A percentile compares a stretch with the other conserved stretches of the same genome.
Evolutionary conservation across 495 filamentous ascomycete genomes (phyloP).

Genomic region (Oleoguttula mirabilis): DNA sequence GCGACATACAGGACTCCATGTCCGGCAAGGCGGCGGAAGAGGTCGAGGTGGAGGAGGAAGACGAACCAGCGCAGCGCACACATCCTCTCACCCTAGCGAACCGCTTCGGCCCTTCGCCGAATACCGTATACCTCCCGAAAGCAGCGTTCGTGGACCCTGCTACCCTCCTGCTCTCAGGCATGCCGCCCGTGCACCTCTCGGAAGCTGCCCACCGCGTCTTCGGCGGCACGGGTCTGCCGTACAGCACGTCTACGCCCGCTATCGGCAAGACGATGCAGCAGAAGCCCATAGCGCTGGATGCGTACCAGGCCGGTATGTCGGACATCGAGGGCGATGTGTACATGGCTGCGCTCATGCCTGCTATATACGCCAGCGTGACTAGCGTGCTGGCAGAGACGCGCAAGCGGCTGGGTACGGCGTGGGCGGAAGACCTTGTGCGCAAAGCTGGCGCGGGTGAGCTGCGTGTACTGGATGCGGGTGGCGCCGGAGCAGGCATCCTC

Average conservation of each 20-base stretch:
- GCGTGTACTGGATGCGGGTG: constrained; percentile 71
- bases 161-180: constrained; percentile 48
- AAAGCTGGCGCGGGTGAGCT: constrained; percentile 50
- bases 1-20: not conserved
- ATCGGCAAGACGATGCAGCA: constrained; percentile 43
- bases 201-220: constrained; percentile 56
- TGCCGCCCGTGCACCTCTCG: constrained; percentile 58
- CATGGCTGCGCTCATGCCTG: constrained; percentile 66
- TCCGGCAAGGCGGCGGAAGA: not conserved
- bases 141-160: constrained; percentile 55
- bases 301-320: constrained; percentile 58
- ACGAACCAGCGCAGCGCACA: constrained; percentile 28
- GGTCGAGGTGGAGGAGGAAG: not conserved
- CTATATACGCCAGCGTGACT: constrained; percentile 60
- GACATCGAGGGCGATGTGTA: constrained; percentile 83
- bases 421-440: constrained; percentile 57
- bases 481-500: constrained; percentile 68
- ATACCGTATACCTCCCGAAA: constrained; percentile 59
- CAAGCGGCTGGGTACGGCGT: constrained; percentile 67
- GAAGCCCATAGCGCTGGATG: constrained; percentile 55
- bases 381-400: constrained; percentile 71
- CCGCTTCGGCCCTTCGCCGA: constrained; percentile 53
- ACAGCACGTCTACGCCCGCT: constrained; percentile 51
- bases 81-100: constrained; percentile 51
- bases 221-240: constrained; percentile 61